These are phyloP conservation scores for Maudiozyma saulgeensis DNA, from an alignment of 805 yeast genomes.

Conservation along the genomic window DNA sequence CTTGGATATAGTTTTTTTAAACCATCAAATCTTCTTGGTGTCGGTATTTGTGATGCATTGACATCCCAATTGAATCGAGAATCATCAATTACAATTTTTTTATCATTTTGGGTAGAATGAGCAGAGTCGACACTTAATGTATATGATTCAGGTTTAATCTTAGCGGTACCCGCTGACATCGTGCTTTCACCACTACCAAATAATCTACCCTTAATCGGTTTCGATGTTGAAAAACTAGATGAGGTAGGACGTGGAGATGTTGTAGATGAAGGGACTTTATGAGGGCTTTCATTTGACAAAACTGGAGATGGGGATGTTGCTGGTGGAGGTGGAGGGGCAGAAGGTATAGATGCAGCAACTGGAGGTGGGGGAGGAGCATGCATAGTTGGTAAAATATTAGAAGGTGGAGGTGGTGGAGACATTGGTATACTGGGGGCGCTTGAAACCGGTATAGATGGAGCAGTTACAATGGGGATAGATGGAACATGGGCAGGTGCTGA, in stretches of 20 bases:
- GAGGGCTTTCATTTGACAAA: neutral
- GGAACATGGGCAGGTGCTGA: slow-evolving; percentile 13
- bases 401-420: slow-evolving; percentile 21
- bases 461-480: slow-evolving; percentile 14
- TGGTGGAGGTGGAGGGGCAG: neutral
- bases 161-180: slow-evolving; percentile 14
- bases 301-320: neutral
- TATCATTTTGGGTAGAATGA: slow-evolving; percentile 16
- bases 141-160: slow-evolving; percentile 10
- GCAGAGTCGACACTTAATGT: slow-evolving; percentile 4
- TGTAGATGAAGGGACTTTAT: neutral
- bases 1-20: slow-evolving; percentile 79
- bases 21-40: slow-evolving; percentile 73
- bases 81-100: slow-evolving; percentile 51
- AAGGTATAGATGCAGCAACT: neutral
- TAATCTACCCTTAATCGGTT: slow-evolving; percentile 11
- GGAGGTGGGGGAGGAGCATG: slow-evolving; percentile 7
- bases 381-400: slow-evolving; percentile 16
- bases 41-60: slow-evolving; percentile 64
- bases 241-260: neutral
- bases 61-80: slow-evolving; percentile 53
- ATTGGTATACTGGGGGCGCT: slow-evolving; percentile 5
- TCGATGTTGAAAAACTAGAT: slow-evolving; percentile 1
- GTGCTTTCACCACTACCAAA: slow-evolving; percentile 24
- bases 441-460: slow-evolving; percentile 17